A percentile compares a stretch with the other conserved stretches of the same genome.
Evolutionary conservation across 176 grass and related monocot genomes (phyloP).

Genomic region (Cymbopogon citratus): DNA sequence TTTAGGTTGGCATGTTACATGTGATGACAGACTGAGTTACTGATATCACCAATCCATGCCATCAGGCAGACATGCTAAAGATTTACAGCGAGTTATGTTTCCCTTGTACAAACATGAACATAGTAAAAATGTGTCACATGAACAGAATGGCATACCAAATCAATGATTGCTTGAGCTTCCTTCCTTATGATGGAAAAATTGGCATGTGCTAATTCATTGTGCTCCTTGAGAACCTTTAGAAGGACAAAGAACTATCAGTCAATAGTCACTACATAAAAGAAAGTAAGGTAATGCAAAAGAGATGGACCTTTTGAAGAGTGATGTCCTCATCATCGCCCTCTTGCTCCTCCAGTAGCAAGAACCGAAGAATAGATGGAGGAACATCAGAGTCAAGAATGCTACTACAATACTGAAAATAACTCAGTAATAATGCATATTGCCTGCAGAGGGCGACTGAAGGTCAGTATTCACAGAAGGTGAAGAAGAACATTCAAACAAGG

Average conservation of each 20-base stretch:
- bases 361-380: slow-evolving; percentile 65
- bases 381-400: slow-evolving; percentile 87
- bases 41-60: not conserved
- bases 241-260: slow-evolving; percentile 16
- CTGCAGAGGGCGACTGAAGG: slow-evolving; percentile 41
- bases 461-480: slow-evolving; percentile 10
- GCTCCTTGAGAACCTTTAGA: slow-evolving; percentile 74
- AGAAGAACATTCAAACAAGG: slow-evolving; percentile 1
- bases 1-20: not conserved
- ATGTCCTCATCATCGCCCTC: slow-evolving; percentile 80
- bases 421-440: slow-evolving; percentile 91
- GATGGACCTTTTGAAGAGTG: slow-evolving; percentile 74
- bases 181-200: slow-evolving; percentile 94
- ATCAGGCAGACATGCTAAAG: not conserved
- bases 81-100: not conserved
- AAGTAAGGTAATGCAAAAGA: slow-evolving; percentile 1
- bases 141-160: slow-evolving; percentile 62
- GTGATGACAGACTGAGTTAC: not conserved
- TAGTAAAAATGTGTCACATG: slow-evolving; percentile 6
- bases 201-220: slow-evolving; percentile 58
- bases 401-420: slow-evolving; percentile 93
- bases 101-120: slow-evolving; percentile 9
- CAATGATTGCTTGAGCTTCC: slow-evolving; percentile 72
- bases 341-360: slow-evolving; percentile 80
- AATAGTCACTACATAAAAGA: not conserved